phyloP scores from a whole-genome alignment of 805 yeast genomes.

The Metschnikowia baotianmanensis region DNA sequence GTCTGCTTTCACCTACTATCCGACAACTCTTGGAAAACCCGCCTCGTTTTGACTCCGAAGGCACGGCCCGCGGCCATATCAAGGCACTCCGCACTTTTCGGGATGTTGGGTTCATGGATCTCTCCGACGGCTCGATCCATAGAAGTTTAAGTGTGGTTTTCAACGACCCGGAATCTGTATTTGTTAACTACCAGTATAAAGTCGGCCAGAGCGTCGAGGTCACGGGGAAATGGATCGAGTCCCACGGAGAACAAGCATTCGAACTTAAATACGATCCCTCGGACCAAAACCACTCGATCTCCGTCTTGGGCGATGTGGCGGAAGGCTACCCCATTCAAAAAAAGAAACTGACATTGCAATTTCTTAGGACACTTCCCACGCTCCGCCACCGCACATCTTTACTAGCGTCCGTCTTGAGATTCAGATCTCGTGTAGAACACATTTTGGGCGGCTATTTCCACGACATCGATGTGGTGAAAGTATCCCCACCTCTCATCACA shows the following conservation, averaged over 20 bases:
- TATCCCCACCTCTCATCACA: conserved; percentile 83
- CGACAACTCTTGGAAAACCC: conserved; percentile 12
- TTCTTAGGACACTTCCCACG: conserved; percentile 69
- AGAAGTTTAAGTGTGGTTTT: conserved; percentile 50
- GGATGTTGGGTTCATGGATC: conserved; percentile 74
- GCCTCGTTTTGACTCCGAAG: conserved; percentile 23
- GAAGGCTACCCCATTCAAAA: conserved; percentile 80
- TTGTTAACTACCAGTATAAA: conserved; percentile 38
- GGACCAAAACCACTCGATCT: conserved; percentile 32
- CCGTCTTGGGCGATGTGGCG: conserved; percentile 59
- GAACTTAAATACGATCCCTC: conserved; percentile 29
- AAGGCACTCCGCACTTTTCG: conserved; percentile 70
- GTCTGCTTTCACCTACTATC: conserved; percentile 13
- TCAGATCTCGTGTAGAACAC: conserved; percentile 66
- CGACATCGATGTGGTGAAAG: conserved; percentile 57
- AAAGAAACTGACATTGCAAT: conserved; percentile 64
- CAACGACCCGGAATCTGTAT: conserved; percentile 24
- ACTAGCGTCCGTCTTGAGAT: conserved; percentile 64
- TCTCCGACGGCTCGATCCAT: conserved; percentile 72
- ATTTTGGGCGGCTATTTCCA: conserved; percentile 55
- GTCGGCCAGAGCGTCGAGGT: conserved; percentile 44
- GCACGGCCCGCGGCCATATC: conserved; percentile 62
- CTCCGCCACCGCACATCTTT: conserved; percentile 70
- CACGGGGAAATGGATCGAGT: conserved; percentile 32
- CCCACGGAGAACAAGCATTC: conserved; percentile 32